These are phyloP conservation scores for Globisporangium barbulae DNA, from an alignment of 352 stramenopile genomes.

Conservation along the genomic window DNA sequence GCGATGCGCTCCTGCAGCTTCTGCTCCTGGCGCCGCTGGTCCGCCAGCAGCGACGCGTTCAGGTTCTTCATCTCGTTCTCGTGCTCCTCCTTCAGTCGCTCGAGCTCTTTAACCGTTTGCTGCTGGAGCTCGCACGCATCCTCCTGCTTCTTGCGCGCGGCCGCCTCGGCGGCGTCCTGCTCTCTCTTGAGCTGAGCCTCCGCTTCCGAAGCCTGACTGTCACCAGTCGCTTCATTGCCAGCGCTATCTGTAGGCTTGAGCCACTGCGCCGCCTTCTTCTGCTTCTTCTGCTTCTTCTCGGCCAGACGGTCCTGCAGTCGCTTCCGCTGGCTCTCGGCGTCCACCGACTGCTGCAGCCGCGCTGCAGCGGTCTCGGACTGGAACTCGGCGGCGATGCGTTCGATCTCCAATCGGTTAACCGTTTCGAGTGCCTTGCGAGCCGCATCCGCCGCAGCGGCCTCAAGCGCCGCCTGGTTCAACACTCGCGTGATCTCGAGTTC, in stretches of 20 bases:
- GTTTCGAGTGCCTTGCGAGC: slow-evolving; percentile 28
- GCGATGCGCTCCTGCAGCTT: slow-evolving; percentile 65
- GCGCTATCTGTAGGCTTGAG: slow-evolving; percentile 16
- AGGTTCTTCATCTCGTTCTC: slow-evolving; percentile 49
- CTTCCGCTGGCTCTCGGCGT: slow-evolving; percentile 15
- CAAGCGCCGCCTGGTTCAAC: slow-evolving; percentile 19
- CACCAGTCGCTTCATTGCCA: neutral
- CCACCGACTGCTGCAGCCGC: slow-evolving; percentile 5
- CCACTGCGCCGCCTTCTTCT: slow-evolving; percentile 27
- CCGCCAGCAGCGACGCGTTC: slow-evolving; percentile 38
- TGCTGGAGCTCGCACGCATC: slow-evolving; percentile 36
- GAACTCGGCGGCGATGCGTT: slow-evolving; percentile 30
- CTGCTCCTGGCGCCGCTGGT: slow-evolving; percentile 61
- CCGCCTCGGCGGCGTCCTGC: slow-evolving; percentile 25
- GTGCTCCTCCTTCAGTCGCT: slow-evolving; percentile 52
- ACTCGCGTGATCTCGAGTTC: slow-evolving; percentile 11
- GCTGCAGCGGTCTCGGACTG: slow-evolving; percentile 1
- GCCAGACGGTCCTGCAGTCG: slow-evolving; percentile 28
- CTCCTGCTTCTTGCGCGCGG: slow-evolving; percentile 31
- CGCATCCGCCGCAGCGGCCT: slow-evolving; percentile 24
- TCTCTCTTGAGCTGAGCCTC: slow-evolving; percentile 37
- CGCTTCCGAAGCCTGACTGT: slow-evolving; percentile 19
- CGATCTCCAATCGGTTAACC: slow-evolving; percentile 23
- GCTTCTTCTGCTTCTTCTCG: slow-evolving; percentile 31
- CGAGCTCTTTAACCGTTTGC: slow-evolving; percentile 51